Base-by-base conservation (phyloP, 345 rosid genomes). In the Arabidopsis thaliana region DNA sequence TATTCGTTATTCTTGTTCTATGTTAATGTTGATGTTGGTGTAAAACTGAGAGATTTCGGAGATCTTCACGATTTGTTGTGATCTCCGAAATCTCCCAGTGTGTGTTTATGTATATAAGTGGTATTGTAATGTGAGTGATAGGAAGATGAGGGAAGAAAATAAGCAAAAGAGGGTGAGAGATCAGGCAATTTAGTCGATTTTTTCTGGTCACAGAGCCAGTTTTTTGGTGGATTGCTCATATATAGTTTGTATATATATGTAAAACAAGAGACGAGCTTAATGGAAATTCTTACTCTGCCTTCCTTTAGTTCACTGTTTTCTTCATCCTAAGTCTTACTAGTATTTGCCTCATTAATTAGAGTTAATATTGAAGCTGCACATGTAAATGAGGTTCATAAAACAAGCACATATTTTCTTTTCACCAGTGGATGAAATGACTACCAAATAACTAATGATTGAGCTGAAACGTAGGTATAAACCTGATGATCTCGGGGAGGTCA, bases 171-270 rank as follows among this genome's bases (percentile, higher is more conserved):
- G 74, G 23, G 72, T 34, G 51, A 46, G 20, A 16, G 42, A 50
- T 75, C 16, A 42, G 13, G 80, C 59, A 56, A 77, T 64, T 42
- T 57, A 63, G 34, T 65, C 46, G 14, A 57, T 64, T 64, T 77
- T 57, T 77, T 46, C 76, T 77, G 80, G 76, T 58, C 13, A 1
- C 28, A 55, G 42, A 16, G 14, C 67, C 80, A 77, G 80, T 77
- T 64, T 16, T 25, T 46, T 44, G 34, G 53, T 45, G 0, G 55
- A 71, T 70, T 63, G 72, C 67, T 46, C 16, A 44, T 53, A 38
- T 49, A 38, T 69, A 51, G 20, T 16, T 16, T 46, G 7, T 70
- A 48, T 48, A 69, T 41, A 49, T 23, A 34, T 55, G 59, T 67
- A 58, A 65, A 49, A 48, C 55, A 53, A 44, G 41, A 57, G 28